phyloP scores from a whole-genome alignment of 129 eudicot species.

The Artemisia tridentata region DNA sequence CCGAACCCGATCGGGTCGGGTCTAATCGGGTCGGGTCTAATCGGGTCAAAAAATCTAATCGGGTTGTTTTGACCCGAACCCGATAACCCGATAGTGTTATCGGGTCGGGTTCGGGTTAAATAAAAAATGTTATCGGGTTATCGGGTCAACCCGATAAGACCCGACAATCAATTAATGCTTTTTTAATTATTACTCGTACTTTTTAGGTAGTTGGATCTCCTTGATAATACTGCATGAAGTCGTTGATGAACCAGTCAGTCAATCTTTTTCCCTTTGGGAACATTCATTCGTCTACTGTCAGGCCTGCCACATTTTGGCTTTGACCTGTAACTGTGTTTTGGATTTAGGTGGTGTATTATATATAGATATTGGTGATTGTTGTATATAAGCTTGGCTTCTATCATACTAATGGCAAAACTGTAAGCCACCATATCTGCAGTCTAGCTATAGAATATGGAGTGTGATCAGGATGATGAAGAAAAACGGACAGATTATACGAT shows the following conservation, averaged over 20 bases:
- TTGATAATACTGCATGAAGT: conserved; percentile 34
- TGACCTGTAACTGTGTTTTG: conserved; percentile 39
- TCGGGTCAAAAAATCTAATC: too few relatives aligned
- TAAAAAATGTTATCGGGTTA: too few relatives aligned
- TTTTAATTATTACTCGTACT: too few relatives aligned
- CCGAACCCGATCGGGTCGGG: too few relatives aligned
- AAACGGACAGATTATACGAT: conserved; percentile 16
- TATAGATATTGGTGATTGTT: conserved; percentile 14
- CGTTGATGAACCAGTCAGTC: not conserved
- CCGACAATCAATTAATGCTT: too few relatives aligned
- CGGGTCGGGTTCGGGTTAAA: too few relatives aligned
- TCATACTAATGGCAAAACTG: conserved; percentile 42
- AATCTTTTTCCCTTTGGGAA: conserved; percentile 41
- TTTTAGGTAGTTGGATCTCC: conserved; percentile 35
- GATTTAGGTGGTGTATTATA: conserved; percentile 13
- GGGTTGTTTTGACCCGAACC: too few relatives aligned
- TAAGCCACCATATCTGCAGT: conserved; percentile 29
- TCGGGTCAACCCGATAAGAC: too few relatives aligned
- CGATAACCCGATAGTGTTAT: too few relatives aligned
- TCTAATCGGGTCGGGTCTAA: too few relatives aligned
- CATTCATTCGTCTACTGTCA: conserved; percentile 21
- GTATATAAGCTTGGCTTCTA: conserved; percentile 30
- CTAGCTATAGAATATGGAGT: conserved; percentile 29
- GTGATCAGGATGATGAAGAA: conserved; percentile 18
- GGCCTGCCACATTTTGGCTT: conserved; percentile 91